Percentiles rank a stretch among this genome's conserved stretches.
These are phyloP conservation scores for Fusarium sarcochroum DNA, from an alignment of 2,329 filamentous ascomycete species.

Conservation along the genomic window DNA sequence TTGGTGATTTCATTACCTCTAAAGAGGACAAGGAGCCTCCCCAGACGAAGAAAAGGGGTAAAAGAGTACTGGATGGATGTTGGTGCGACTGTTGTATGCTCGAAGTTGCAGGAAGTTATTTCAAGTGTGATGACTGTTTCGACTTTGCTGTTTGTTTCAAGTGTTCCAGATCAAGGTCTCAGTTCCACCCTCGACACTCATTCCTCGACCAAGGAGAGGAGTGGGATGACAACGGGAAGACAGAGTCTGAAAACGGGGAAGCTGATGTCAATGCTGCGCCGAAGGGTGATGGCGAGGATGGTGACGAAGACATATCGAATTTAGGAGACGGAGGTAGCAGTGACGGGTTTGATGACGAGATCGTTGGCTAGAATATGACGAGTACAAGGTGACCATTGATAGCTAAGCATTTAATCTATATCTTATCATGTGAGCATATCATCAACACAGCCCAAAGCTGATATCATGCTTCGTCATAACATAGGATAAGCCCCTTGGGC, in stretches of 20 bases:
- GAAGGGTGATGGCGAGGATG: neutral
- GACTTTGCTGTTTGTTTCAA: neutral
- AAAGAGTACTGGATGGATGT: neutral
- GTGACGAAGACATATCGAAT: neutral
- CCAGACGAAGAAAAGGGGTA: neutral
- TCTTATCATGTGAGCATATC: no score
- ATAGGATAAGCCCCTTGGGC: slow-evolving; percentile 5
- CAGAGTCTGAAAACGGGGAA: neutral
- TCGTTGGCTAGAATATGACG: neutral
- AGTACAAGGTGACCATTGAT: no score
- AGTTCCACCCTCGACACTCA: neutral
- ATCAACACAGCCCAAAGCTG: slow-evolving; percentile 7
- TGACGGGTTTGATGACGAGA: neutral
- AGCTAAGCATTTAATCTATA: no score
- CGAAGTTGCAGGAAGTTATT: neutral
- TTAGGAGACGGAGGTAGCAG: no score
- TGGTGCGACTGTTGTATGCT: neutral
- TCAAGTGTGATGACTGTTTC: neutral
- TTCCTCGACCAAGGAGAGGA: neutral
- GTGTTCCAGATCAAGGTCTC: neutral
- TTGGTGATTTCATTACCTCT: neutral
- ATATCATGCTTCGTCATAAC: slow-evolving; percentile 23
- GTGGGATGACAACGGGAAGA: neutral
- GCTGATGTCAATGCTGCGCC: no score
- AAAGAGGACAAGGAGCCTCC: neutral